These are phyloP conservation scores for Neurospora discreta DNA, from an alignment of 495 filamentous ascomycete genomes.

Conservation along the genomic window DNA sequence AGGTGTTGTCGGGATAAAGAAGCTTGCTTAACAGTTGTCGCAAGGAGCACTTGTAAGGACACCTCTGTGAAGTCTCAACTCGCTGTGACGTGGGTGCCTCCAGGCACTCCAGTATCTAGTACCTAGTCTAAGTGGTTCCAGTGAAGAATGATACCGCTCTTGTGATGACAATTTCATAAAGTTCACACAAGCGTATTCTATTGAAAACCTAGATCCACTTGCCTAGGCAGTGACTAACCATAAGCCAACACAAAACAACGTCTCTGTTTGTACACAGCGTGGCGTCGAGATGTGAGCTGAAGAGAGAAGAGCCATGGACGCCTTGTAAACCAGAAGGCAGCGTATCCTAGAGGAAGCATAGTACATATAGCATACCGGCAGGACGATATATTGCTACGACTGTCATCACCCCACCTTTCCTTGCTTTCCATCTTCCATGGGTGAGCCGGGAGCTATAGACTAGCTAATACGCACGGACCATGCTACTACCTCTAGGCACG, in stretches of 20 bases:
- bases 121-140: no score
- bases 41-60: not conserved
- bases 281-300: not conserved
- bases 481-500: no score
- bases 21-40: not conserved
- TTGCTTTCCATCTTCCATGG: not conserved
- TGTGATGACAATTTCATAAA: not conserved
- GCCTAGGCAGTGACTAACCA: not conserved
- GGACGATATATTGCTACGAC: not conserved
- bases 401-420: not conserved
- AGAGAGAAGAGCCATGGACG: not conserved
- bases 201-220: not conserved
- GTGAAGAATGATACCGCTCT: not conserved
- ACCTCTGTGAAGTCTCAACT: not conserved
- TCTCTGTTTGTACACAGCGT: not conserved
- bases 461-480: not conserved
- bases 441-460: not conserved
- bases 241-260: not conserved
- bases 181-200: not conserved
- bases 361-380: not conserved
- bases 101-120: not conserved
- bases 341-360: not conserved
- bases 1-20: not conserved
- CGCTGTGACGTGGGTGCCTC: not conserved
- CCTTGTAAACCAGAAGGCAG: not conserved